Conservation (phyloP, 2,329 filamentous ascomycete species). For the Xylariomycetidae sp. region DNA sequence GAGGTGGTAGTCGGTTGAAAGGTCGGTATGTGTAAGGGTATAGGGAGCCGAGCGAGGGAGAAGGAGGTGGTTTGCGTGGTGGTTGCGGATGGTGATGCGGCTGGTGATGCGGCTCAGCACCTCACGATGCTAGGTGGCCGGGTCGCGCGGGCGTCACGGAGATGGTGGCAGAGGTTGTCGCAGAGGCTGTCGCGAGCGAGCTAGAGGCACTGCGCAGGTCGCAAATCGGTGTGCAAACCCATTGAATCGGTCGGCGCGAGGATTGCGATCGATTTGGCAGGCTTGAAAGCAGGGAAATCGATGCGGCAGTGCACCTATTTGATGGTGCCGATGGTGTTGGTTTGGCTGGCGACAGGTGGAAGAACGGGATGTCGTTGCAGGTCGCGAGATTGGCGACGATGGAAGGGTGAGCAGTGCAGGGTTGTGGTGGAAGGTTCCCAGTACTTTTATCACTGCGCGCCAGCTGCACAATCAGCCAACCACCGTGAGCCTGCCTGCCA, state of each 20-base stretch:
- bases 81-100: no score
- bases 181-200: conserved; percentile 19
- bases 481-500: no score
- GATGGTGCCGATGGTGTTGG: conserved; percentile 15
- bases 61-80: no score
- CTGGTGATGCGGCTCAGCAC: conserved; percentile 11
- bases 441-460: no score
- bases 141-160: conserved; percentile 1
- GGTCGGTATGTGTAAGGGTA: no score
- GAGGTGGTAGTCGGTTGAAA: no score
- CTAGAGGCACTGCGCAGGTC: conserved; percentile 20
- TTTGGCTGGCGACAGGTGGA: conserved; percentile 12
- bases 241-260: conserved; percentile 16
- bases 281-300: conserved; percentile 15
- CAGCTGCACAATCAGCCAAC: no score
- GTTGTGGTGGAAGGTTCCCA: no score
- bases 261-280: conserved; percentile 18
- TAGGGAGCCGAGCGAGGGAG: no score
- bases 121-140: conserved; percentile 13
- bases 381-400: no score
- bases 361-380: conserved; percentile 8
- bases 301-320: conserved; percentile 10
- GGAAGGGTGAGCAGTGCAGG: no score
- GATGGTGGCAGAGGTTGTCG: no score
- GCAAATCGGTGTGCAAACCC: conserved; percentile 21